Base-by-base conservation (phyloP, 257 asterid genomes). In the Fraxinus quadrangulata region DNA sequence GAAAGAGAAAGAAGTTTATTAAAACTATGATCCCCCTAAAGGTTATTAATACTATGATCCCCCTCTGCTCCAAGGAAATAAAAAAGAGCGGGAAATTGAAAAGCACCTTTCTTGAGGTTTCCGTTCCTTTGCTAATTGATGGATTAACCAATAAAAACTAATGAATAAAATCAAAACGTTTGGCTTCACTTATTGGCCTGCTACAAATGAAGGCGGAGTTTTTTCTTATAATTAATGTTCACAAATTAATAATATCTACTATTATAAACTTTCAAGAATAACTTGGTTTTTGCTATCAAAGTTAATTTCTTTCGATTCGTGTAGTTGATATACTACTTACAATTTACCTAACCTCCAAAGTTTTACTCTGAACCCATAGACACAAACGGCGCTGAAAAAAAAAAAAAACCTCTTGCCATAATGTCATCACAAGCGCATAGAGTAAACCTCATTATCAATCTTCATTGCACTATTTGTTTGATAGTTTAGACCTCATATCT, bases 141-240 rank as follows among this genome's bases (percentile, higher is more conserved):
- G 66, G 66, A 56, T 56, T 19, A 56, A 19, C 66, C 66, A 56
- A 56, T 56, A 56, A 56, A 56, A 39, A 56, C n/a, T 56, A 56
- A n/a, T n/a, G 11, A 56, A 56, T 56, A n/a, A n/a, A 56, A 17
- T 21, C 21, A 16, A 17, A 51, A 16, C 19, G 9, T 4, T 17
- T 51, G 19, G 63, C 63, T 51, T 40, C 47, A 40, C 63, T 5
- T 5, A n/a, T 17, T 54, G 65, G 24, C 65, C 63, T 54, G 24
- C 24, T 54, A 17, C 23, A 54, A 6, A 17, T 54, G 9, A 16
- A 54, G 2, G 6, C 65, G 10, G 23, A 7, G 12, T 54, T 6
- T 54, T 8, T 54, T 6, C 65, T 19, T 19, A 54, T 54, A 54
- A 54, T 19, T 54, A 17, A 54, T 5, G 8, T 54, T 54, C 65